These are phyloP conservation scores for Fraxinus paxiana DNA, from an alignment of 305 asterid genomes.

Conservation along the genomic window DNA sequence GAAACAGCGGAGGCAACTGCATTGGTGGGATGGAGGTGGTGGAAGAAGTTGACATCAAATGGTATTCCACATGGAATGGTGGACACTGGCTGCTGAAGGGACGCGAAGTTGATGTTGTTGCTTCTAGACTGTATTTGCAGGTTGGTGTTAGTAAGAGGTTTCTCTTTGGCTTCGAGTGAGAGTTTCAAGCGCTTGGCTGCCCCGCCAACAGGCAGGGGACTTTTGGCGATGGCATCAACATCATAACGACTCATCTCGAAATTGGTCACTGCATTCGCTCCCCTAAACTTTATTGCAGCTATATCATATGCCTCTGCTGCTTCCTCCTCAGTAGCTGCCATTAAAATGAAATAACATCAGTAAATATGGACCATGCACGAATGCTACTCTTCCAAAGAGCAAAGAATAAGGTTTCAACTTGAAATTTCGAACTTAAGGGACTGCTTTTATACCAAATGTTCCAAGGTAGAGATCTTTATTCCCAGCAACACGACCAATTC, in stretches of 20 bases:
- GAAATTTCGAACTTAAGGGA: neutral
- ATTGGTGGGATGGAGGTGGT: constrained; percentile 36
- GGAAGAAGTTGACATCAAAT: constrained; percentile 56
- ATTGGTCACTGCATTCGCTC: constrained; percentile 80
- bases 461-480: constrained; percentile 91
- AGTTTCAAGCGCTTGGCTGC: constrained; percentile 76
- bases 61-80: constrained; percentile 59
- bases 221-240: constrained; percentile 67
- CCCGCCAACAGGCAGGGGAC: constrained; percentile 87
- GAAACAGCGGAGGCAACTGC: constrained; percentile 27
- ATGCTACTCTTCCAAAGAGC: neutral
- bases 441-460: constrained; percentile 56
- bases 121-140: constrained; percentile 39
- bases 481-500: constrained; percentile 96
- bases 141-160: constrained; percentile 24
- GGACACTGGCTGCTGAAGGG: constrained; percentile 49
- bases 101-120: constrained; percentile 34
- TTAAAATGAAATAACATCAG: neutral
- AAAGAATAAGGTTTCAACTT: neutral
- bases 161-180: constrained; percentile 52
- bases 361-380: neutral
- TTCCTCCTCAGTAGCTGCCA: constrained; percentile 94
- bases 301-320: constrained; percentile 98
- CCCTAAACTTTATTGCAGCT: constrained; percentile 94
- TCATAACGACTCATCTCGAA: constrained; percentile 91